Percentiles rank a stretch among this genome's conserved stretches.
Conservation (phyloP, 2,329 filamentous ascomycete species). For the Calonectria naviculata region DNA sequence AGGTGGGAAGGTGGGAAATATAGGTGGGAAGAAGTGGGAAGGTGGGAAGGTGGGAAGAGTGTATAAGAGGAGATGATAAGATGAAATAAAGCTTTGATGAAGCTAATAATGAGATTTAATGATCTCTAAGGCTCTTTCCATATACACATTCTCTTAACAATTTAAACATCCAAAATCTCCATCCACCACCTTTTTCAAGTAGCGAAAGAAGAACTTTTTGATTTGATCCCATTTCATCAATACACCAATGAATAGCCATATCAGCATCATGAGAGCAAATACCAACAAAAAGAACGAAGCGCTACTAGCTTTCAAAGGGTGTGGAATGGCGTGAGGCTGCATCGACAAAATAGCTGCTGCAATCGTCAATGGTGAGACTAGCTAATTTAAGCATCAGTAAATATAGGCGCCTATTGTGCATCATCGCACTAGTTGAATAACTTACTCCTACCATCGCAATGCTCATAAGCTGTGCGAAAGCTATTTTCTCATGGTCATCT, state of each 20-base stretch:
- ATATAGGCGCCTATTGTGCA: too few species aligned
- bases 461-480: background rate
- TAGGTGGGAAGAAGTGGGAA: too few species aligned
- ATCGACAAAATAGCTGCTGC: background rate
- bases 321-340: background rate
- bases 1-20: too few species aligned
- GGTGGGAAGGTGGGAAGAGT: too few species aligned
- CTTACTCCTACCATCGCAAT: background rate
- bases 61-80: too few species aligned
- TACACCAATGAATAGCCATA: too few species aligned
- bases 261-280: background rate
- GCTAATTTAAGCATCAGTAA: background rate
- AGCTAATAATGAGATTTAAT: too few species aligned
- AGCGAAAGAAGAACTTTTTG: background rate
- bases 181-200: background rate
- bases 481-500: background rate
- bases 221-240: background rate
- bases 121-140: too few species aligned
- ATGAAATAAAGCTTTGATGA: too few species aligned
- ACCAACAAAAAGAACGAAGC: background rate
- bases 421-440: background rate
- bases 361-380: background rate
- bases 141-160: too few species aligned
- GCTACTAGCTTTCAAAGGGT: background rate
- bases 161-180: too few species aligned